phyloP scores from a whole-genome alignment of 148 eudicot species.

The Heliamphora exappendiculata region DNA sequence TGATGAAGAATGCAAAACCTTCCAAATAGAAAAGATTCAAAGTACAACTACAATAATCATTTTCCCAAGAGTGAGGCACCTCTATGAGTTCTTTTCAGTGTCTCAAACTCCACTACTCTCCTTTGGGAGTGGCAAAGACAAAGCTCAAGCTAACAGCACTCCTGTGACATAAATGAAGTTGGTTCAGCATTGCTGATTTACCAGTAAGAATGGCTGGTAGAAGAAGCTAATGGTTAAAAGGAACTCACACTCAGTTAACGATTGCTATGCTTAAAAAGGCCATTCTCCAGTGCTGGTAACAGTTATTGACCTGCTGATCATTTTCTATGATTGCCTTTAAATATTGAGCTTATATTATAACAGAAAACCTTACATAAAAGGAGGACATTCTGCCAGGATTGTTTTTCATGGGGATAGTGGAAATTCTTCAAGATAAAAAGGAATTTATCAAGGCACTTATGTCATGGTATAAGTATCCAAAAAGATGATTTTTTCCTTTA shows the following conservation, averaged over 20 bases:
- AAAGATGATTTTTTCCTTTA: too few relatives aligned
- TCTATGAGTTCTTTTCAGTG: too few relatives aligned
- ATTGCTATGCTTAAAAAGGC: too few relatives aligned
- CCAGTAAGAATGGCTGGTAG: not conserved
- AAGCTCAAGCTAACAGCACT: slow-evolving; percentile 1
- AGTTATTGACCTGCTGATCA: not conserved
- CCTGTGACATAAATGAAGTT: not conserved
- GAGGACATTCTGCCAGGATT: not conserved
- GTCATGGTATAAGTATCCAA: not conserved
- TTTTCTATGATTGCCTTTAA: not conserved
- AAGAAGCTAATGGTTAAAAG: not conserved
- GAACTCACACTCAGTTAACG: too few relatives aligned
- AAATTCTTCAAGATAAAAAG: not conserved
- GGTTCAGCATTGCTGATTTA: not conserved
- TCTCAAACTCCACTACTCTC: too few relatives aligned
- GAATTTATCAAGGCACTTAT: not conserved
- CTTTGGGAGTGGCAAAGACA: not conserved
- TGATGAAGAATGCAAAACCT: not conserved
- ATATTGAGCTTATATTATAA: not conserved
- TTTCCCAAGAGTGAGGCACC: too few relatives aligned
- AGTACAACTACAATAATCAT: not conserved
- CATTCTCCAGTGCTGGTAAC: not conserved
- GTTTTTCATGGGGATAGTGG: not conserved
- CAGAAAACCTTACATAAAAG: not conserved
- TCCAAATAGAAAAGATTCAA: not conserved